These are phyloP conservation scores for Pseudohalonectria lignicola DNA, from an alignment of 2,329 filamentous ascomycete genomes.

Conservation along the genomic window DNA sequence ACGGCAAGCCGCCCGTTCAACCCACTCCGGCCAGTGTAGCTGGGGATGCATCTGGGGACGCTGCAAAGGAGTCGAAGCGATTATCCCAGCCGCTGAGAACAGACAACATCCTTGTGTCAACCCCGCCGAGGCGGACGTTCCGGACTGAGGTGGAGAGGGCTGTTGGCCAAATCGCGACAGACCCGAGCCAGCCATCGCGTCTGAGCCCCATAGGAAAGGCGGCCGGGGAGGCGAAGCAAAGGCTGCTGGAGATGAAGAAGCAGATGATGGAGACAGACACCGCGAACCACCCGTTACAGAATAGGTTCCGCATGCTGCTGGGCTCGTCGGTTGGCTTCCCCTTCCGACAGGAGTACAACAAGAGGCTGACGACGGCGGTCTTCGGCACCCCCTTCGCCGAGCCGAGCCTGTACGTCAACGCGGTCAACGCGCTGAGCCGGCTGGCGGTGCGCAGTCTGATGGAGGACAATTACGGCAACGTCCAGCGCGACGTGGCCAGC, in stretches of 20 bases:
- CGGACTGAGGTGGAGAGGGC: constrained; percentile 33
- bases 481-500: constrained; percentile 67
- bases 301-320: constrained; percentile 33
- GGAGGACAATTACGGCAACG: constrained; percentile 78
- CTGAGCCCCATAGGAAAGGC: constrained; percentile 40
- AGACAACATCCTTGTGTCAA: constrained; percentile 32
- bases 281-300: constrained; percentile 35
- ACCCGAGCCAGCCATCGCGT: constrained; percentile 36
- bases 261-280: constrained; percentile 30
- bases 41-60: too few relatives aligned
- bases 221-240: constrained; percentile 33
- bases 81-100: constrained; percentile 28
- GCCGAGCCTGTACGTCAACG: constrained; percentile 56
- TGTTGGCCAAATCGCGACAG: constrained; percentile 28
- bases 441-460: constrained; percentile 62
- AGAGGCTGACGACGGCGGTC: constrained; percentile 54
- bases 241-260: constrained; percentile 42
- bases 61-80: constrained; percentile 18
- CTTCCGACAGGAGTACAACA: constrained; percentile 60
- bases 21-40: constrained; percentile 1
- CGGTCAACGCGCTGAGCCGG: constrained; percentile 56
- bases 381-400: constrained; percentile 66
- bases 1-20: constrained; percentile 27
- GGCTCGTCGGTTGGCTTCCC: constrained; percentile 48
- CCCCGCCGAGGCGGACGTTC: constrained; percentile 22